phyloP scores from a whole-genome alignment of 1,284 basidiomycete genomes.

The Vanrija sp. region DNA sequence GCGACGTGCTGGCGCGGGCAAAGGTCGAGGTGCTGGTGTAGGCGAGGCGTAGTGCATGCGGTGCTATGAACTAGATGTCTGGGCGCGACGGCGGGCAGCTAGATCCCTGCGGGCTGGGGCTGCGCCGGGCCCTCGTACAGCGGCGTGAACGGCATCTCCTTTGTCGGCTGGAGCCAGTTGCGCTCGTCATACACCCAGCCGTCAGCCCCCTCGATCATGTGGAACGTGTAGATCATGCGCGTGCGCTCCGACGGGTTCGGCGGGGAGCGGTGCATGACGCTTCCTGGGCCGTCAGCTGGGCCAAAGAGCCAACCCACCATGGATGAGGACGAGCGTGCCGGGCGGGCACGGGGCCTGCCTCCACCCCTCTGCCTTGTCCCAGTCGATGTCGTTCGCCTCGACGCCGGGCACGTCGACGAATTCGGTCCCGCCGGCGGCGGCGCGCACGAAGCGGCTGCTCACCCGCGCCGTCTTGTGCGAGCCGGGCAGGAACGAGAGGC shows the following conservation, averaged over 20 bases:
- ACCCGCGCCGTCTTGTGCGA: slow-evolving; percentile 72
- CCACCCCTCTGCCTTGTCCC: slow-evolving; percentile 58
- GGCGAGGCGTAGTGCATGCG: not conserved
- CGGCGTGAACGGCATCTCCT: slow-evolving; percentile 64
- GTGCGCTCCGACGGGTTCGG: slow-evolving; percentile 65
- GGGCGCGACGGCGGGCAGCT: not conserved
- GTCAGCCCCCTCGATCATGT: slow-evolving; percentile 57
- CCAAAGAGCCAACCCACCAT: slow-evolving; percentile 47
- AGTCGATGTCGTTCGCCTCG: slow-evolving; percentile 53
- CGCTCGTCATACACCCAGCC: slow-evolving; percentile 43
- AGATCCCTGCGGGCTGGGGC: no score
- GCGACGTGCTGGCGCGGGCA: slow-evolving; percentile 54
- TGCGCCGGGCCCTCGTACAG: not conserved
- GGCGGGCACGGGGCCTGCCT: slow-evolving; percentile 66
- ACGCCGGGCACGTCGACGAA: slow-evolving; percentile 62
- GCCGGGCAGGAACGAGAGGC: slow-evolving; percentile 86
- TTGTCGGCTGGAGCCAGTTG: slow-evolving; percentile 68
- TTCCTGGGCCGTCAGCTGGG: slow-evolving; percentile 52
- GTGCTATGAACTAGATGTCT: not conserved
- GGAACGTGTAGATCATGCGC: slow-evolving; percentile 89
- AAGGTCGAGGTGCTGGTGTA: slow-evolving; percentile 50
- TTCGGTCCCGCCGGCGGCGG: slow-evolving; percentile 64
- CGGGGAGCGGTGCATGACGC: slow-evolving; percentile 82
- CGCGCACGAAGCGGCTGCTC: slow-evolving; percentile 75
- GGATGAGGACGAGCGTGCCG: slow-evolving; percentile 79